Percentiles rank a stretch among this genome's conserved stretches.
phyloP scores from a whole-genome alignment of 306 rosid species.

The Medicago arabica region DNA sequence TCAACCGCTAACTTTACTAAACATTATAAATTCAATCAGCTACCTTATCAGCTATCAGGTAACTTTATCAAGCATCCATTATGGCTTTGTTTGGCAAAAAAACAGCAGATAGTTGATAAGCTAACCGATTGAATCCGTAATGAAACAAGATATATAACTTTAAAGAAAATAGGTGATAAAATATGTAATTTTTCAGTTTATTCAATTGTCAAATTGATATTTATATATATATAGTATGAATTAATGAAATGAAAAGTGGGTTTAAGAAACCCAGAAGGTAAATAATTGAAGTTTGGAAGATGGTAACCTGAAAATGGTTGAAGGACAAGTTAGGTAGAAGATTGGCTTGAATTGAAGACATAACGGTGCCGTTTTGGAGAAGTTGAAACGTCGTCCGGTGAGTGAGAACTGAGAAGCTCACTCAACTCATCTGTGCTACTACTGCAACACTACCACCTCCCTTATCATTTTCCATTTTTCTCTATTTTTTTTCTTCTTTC shows the following conservation, averaged over 20 bases:
- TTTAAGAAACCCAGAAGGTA: not conserved
- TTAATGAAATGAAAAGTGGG: conserved; percentile 16
- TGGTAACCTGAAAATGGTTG: conserved; percentile 63
- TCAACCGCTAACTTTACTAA: too few species aligned
- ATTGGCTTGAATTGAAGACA: conserved; percentile 54
- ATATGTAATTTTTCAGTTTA: not conserved
- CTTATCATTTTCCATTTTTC: conserved; percentile 34
- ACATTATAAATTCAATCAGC: too few species aligned
- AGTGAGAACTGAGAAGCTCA: not conserved
- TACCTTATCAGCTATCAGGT: too few species aligned
- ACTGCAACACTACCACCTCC: conserved; percentile 11
- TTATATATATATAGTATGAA: not conserved
- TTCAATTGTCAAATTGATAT: conserved; percentile 5
- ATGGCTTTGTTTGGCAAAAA: too few species aligned
- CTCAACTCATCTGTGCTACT: not conserved
- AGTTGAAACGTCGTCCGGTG: conserved; percentile 2
- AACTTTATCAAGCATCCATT: too few species aligned
- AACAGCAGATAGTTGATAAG: too few species aligned
- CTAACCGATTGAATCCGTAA: too few species aligned
- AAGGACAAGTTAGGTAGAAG: conserved; percentile 55
- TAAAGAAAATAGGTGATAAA: not conserved
- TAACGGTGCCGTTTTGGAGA: not conserved
- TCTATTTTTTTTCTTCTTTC: not conserved
- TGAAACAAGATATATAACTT: too few species aligned
- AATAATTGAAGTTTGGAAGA: conserved; percentile 33